Evolutionary conservation across 805 yeast genomes (phyloP).

Genomic region (Suhomyces sp.): DNA sequence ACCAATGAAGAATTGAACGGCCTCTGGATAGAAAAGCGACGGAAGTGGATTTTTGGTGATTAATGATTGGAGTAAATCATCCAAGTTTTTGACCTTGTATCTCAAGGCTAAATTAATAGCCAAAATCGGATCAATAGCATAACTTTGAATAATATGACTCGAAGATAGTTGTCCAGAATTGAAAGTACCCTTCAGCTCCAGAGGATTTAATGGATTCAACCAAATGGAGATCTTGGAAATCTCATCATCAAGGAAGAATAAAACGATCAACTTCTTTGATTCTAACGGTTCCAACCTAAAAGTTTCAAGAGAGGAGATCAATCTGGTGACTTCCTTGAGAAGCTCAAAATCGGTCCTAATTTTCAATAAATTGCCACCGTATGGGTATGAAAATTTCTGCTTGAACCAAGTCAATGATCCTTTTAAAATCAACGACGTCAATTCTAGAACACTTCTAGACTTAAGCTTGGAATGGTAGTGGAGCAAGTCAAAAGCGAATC

Average conservation of each 20-base stretch:
- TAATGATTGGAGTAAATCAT: conserved; percentile 41
- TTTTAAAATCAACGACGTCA: conserved; percentile 56
- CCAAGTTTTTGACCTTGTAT: conserved; percentile 45
- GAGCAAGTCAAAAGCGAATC: conserved; percentile 65
- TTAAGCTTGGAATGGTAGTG: conserved; percentile 52
- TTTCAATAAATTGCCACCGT: conserved; percentile 75
- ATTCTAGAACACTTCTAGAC: conserved; percentile 42
- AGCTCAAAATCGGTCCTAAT: conserved; percentile 66
- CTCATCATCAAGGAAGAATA: conserved; percentile 74
- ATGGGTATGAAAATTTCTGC: conserved; percentile 65
- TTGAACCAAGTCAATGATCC: conserved; percentile 82
- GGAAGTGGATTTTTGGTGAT: conserved; percentile 57
- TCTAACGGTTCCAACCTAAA: conserved; percentile 32
- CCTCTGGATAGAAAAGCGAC: conserved; percentile 56
- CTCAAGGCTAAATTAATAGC: conserved; percentile 72
- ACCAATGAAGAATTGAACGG: conserved; percentile 54
- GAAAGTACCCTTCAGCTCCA: conserved; percentile 39
- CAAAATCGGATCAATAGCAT: conserved; percentile 63
- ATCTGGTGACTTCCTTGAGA: conserved; percentile 51
- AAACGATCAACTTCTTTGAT: conserved; percentile 52
- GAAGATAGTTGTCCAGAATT: conserved; percentile 34
- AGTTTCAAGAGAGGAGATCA: conserved; percentile 22
- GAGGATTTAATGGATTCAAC: conserved; percentile 61
- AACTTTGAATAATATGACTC: conserved; percentile 54
- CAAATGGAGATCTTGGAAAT: conserved; percentile 70